phyloP scores from a whole-genome alignment of 2,329 filamentous ascomycete genomes.

The Fusarium multiceps region DNA sequence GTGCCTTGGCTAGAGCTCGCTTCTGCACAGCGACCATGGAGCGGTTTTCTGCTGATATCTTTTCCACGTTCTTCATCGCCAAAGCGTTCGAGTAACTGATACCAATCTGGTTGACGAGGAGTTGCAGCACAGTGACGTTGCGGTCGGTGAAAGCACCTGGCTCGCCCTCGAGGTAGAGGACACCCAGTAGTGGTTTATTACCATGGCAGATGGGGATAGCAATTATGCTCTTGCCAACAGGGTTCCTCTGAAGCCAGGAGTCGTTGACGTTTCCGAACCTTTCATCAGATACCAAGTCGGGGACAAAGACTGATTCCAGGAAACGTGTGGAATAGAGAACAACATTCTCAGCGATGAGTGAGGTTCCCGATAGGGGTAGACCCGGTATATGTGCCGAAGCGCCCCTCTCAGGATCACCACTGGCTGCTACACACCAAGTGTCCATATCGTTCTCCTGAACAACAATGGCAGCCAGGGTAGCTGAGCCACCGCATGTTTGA shows the following conservation, averaged over 20 bases:
- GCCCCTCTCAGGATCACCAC: conserved; percentile 76
- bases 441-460: conserved; percentile 73
- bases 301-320: conserved; percentile 78
- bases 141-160: conserved; percentile 82
- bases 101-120: conserved; percentile 82
- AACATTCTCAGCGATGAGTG: conserved; percentile 79
- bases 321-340: conserved; percentile 82
- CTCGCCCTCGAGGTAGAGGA: conserved; percentile 79
- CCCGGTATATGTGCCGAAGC: conserved; percentile 74
- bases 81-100: conserved; percentile 77
- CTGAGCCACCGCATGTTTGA: conserved; percentile 77
- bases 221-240: conserved; percentile 78
- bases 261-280: conserved; percentile 80
- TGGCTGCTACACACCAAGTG: conserved; percentile 79
- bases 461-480: conserved; percentile 78
- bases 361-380: conserved; percentile 72
- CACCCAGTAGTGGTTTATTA: conserved; percentile 75
- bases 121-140: conserved; percentile 72
- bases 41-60: conserved; percentile 80
- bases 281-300: conserved; percentile 79
- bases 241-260: conserved; percentile 74
- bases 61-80: conserved; percentile 77
- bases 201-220: conserved; percentile 83
- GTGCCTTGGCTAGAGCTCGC: conserved; percentile 76
- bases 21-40: conserved; percentile 84